These are phyloP conservation scores for Hibiscus syriacus DNA, from an alignment of 345 rosid species.

Conservation along the genomic window DNA sequence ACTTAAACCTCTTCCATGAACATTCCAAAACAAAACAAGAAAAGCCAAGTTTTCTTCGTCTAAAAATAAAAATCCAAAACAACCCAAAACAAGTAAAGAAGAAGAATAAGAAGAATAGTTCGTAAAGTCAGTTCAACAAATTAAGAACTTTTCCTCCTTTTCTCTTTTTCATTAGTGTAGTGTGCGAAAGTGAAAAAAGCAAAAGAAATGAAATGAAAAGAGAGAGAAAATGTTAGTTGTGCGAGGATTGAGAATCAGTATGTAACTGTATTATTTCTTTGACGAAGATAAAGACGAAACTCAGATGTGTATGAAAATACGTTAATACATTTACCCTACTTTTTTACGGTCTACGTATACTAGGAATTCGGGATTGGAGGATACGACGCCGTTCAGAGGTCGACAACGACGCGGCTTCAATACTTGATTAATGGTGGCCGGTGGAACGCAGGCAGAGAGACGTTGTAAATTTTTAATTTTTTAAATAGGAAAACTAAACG, in stretches of 20 bases:
- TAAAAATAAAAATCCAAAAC: background rate
- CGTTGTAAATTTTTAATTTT: constrained; percentile 11
- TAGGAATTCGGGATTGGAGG: background rate
- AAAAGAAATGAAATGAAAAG: background rate
- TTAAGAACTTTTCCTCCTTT: background rate
- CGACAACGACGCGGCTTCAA: background rate
- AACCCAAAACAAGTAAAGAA: background rate
- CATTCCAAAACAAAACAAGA: background rate
- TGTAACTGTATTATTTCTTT: background rate
- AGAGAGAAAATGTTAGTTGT: background rate
- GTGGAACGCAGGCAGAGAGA: constrained; percentile 18
- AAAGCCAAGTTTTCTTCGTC: background rate
- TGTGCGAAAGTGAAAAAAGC: constrained; percentile 1
- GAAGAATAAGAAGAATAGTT: background rate
- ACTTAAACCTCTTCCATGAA: constrained; percentile 14
- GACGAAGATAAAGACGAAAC: background rate
- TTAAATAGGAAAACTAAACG: background rate
- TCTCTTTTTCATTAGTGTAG: background rate
- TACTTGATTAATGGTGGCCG: background rate
- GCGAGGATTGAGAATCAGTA: background rate
- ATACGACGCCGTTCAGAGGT: constrained; percentile 12
- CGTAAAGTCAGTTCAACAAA: background rate
- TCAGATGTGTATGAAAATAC: constrained; percentile 10
- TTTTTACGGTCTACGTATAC: constrained; percentile 8
- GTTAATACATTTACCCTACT: background rate